Conservation (phyloP, 1,139 yeast species). For the Pichia sp. region DNA sequence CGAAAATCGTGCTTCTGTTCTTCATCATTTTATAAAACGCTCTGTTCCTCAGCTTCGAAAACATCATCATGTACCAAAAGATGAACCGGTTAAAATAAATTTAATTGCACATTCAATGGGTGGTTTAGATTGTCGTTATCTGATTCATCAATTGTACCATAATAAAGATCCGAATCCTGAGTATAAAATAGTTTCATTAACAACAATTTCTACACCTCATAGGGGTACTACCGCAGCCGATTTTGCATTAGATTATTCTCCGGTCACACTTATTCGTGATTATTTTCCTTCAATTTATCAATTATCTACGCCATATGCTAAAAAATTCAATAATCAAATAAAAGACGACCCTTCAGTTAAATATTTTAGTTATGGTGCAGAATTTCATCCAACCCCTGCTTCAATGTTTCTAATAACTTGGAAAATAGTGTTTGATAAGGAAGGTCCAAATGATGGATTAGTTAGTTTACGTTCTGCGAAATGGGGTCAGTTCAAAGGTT, state of each 20-base stretch:
- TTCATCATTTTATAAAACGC: slow-evolving; percentile 47
- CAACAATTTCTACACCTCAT: slow-evolving; percentile 87
- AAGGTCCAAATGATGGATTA: slow-evolving; percentile 74
- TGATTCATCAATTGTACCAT: slow-evolving; percentile 34
- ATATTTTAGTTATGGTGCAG: slow-evolving; percentile 82
- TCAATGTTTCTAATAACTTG: slow-evolving; percentile 61
- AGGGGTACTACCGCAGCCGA: slow-evolving; percentile 84
- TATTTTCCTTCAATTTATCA: slow-evolving; percentile 51
- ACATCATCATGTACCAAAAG: slow-evolving; percentile 19
- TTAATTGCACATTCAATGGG: slow-evolving; percentile 95
- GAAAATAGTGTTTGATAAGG: slow-evolving; percentile 42
- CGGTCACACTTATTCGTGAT: slow-evolving; percentile 20
- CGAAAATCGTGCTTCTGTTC: slow-evolving; percentile 55
- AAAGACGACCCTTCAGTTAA: slow-evolving; percentile 54
- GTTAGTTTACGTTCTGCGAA: slow-evolving; percentile 71
- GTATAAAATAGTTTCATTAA: slow-evolving; percentile 62
- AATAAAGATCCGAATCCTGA: not conserved
- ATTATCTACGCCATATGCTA: slow-evolving; percentile 52
- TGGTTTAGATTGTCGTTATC: slow-evolving; percentile 75
- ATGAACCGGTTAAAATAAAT: slow-evolving; percentile 48
- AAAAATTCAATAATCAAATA: slow-evolving; percentile 46
- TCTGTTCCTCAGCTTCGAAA: slow-evolving; percentile 26
- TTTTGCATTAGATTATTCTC: slow-evolving; percentile 38
- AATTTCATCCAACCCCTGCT: slow-evolving; percentile 53
- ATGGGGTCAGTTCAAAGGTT: slow-evolving; percentile 84